A percentile compares a stretch with the other conserved stretches of the same genome.
These are phyloP conservation scores for Striga asiatica DNA, from an alignment of 257 asterid genomes.

Conservation along the genomic window DNA sequence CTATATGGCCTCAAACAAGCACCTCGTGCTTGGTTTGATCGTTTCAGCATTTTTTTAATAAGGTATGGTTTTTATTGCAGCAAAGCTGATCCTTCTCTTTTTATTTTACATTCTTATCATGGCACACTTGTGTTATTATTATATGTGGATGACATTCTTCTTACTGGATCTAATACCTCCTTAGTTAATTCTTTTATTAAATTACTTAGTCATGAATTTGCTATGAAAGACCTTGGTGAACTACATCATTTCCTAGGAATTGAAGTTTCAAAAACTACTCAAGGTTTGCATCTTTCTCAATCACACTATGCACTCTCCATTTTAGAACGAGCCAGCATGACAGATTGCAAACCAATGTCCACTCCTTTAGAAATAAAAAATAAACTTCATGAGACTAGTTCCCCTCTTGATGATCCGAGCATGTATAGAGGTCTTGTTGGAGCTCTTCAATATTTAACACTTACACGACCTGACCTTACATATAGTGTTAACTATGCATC, in stretches of 20 bases:
- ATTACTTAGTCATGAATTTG: not conserved
- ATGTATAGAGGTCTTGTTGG: not conserved
- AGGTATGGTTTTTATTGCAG: not conserved
- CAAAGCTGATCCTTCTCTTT: not conserved
- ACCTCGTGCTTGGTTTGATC: not conserved
- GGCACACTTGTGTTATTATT: not conserved
- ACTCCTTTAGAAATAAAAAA: not conserved
- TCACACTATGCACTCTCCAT: not conserved
- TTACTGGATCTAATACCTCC: not conserved
- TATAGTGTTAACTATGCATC: not conserved
- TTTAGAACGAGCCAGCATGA: not conserved
- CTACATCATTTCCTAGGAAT: not conserved
- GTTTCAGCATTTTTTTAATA: not conserved
- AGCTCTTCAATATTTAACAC: constrained; percentile 4
- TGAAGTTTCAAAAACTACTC: not conserved
- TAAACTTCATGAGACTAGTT: not conserved
- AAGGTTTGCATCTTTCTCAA: not conserved
- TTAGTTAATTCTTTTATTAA: not conserved
- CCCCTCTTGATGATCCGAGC: not conserved
- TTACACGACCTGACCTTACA: not conserved
- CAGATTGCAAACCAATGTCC: not conserved
- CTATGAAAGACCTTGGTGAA: not conserved
- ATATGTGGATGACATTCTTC: not conserved
- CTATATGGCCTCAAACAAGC: not conserved
- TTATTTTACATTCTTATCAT: not conserved